Percentiles rank a stretch among this genome's conserved stretches.
phyloP scores from a whole-genome alignment of 768 basidiomycete genomes.

The Chiua virens region DNA sequence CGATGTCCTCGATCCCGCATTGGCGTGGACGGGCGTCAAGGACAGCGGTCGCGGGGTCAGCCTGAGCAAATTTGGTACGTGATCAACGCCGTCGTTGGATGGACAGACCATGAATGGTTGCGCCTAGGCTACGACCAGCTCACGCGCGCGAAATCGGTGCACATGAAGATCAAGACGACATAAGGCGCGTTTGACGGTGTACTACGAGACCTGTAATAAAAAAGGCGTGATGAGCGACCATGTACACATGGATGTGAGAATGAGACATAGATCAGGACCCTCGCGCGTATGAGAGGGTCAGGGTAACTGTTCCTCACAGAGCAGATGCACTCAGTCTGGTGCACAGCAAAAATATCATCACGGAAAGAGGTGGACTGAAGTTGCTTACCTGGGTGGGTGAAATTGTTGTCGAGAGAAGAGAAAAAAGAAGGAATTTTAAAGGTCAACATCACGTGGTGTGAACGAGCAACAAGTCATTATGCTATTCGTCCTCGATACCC shows the following conservation, averaged over 20 bases:
- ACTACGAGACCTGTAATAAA: too few relatives aligned
- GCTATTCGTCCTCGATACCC: too few relatives aligned
- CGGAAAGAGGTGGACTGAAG: background rate
- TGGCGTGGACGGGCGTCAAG: conserved; percentile 95
- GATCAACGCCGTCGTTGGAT: background rate
- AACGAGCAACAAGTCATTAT: too few relatives aligned
- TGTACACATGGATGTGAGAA: background rate
- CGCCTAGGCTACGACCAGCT: conserved; percentile 80
- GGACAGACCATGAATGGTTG: background rate
- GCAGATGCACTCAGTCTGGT: conserved; percentile 35
- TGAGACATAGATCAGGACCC: conserved; percentile 28
- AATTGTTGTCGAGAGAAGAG: too few relatives aligned
- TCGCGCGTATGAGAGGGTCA: conserved; percentile 35
- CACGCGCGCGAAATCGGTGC: conserved; percentile 75
- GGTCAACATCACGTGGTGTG: too few relatives aligned
- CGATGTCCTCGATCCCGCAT: conserved; percentile 89
- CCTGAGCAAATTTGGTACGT: conserved; percentile 82
- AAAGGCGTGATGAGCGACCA: too few relatives aligned
- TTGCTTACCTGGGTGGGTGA: conserved; percentile 1
- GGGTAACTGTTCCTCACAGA: conserved; percentile 33
- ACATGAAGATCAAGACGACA: conserved; percentile 74
- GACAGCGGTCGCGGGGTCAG: conserved; percentile 90
- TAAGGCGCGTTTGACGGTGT: background rate
- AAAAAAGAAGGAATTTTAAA: too few relatives aligned
- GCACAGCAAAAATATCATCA: conserved; percentile 38